Base-by-base conservation (phyloP, 768 basidiomycete species). In the Artomyces pyxidatus region DNA sequence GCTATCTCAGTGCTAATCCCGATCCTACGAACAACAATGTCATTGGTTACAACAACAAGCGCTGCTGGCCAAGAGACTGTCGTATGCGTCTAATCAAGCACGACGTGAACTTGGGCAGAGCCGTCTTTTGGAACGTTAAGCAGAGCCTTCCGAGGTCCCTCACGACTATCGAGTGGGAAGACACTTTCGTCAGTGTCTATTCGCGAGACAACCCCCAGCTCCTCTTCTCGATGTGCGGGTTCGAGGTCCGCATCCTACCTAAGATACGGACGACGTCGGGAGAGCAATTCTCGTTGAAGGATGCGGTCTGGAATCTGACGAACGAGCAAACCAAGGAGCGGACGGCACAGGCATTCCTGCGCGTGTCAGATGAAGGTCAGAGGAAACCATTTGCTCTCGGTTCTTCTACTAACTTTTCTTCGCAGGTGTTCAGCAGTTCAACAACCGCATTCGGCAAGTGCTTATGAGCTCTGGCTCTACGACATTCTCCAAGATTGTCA, bases 91-190 rank as follows among this genome's bases (percentile, higher is more conserved):
- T 99, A 49, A 95, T 96, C 75, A 99, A 99, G 69, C 96, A 99
- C 66, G 96, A 99, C 63, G 96, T 98, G 68, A 98, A 99, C 67
- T 74, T 99, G 39, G 96, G 95, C 19, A 80, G 96, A 53, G 96
- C 96, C 2, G 96, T 97, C 8, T 98, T 96, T 70, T 99, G 95
- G 96, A 98, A 99, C 62, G 90, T 98, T 65, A 96, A 97, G 71
- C 93, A 97, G 66, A 89, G 89, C 58, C 67, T 99, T 22, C 96
- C 96, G 0, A 75, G 96, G 42, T 96, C 95, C 14, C 70, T 99
- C 54, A 98, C 96, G 0, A 97, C 96, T 0, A 98, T 99, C 61
- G 96, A 97, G 61, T 98, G 96, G 96, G 95, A 98, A 54, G 93
- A 97, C 62, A 93, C 94, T 0, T 93, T 94, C 60, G 90, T 92